Conservation (phyloP, 805 yeast species). For the Lipomyces yamanashiensis region DNA sequence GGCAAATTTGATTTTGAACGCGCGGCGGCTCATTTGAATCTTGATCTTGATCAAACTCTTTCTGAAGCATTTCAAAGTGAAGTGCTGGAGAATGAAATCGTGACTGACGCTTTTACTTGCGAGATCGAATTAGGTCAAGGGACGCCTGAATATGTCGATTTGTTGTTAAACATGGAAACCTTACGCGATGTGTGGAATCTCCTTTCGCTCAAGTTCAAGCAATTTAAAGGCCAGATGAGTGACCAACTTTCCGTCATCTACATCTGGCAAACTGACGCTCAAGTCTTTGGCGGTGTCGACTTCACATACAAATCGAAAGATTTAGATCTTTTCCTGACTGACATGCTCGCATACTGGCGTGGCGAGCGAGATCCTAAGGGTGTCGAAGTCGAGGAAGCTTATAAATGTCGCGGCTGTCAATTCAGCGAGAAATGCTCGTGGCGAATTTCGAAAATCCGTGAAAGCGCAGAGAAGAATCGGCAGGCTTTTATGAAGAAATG, state of each 20-base stretch:
- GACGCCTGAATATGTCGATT: constrained; percentile 7
- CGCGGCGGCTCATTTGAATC: not conserved
- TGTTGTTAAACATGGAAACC: constrained; percentile 10
- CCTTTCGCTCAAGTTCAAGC: constrained; percentile 13
- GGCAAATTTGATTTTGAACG: constrained; percentile 23
- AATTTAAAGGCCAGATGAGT: constrained; percentile 17
- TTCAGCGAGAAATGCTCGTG: constrained; percentile 29
- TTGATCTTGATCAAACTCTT: constrained; percentile 15
- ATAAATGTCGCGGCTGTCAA: constrained; percentile 32
- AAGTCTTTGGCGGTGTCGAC: constrained; percentile 28
- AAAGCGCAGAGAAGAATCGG: constrained; percentile 23
- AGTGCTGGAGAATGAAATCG: constrained; percentile 9
- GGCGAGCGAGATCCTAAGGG: constrained; percentile 35
- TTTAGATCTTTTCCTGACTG: not conserved
- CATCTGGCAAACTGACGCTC: constrained; percentile 26
- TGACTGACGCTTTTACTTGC: not conserved
- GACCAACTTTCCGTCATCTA: constrained; percentile 23
- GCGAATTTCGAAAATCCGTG: constrained; percentile 26
- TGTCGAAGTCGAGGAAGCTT: constrained; percentile 35
- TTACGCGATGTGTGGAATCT: constrained; percentile 26
- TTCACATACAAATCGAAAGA: constrained; percentile 18
- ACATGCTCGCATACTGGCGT: constrained; percentile 26
- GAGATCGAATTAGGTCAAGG: constrained; percentile 3
- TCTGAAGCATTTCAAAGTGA: constrained; percentile 11
- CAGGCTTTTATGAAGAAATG: constrained; percentile 16